Base-by-base conservation (phyloP, 352 stramenopile genomes). In the Pilasporangium apinafurcum region DNA sequence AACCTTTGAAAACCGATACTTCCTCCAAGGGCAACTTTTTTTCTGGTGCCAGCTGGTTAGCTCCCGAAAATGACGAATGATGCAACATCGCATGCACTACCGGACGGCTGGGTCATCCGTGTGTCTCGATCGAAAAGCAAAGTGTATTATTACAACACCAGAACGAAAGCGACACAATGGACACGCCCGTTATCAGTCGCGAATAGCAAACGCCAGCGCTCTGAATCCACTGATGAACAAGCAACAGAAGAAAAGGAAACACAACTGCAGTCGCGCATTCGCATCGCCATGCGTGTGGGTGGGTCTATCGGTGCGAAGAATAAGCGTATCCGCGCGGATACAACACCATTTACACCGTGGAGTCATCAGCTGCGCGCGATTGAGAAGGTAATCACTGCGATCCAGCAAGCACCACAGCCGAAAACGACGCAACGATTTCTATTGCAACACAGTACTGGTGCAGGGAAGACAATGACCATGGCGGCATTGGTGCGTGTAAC, bases 401-500 rank as follows among this genome's bases (percentile, higher is more conserved):
- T 90, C 37, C 45, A 79, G 25, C 28, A 53, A 24, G 36, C 48
- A 33, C 18, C 45, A 48, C 17, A 47, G 1, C 35, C 62, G 22
- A 49, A 56, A 20, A 29, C 17, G 3, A 28, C 48, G 41, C 57
- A 70, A 58, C 62, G 48, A 6, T 92, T 80, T 30, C 55, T 92
- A 28, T 47, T 92, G 9, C 81, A 92, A 46, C 81, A 92, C 54
- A 91, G 81, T 42, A 92, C 81, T 10, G 81, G 81, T 14, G 76
- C 78, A 22, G 81, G 81, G 52, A 92, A 92, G 54, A 89, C 77
- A 22, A 36, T 86, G 38, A 92, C 80, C 8, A 87, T 92, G 38
- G 75, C 74, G 5, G 77, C 75, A 10, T 40, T 87, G 34, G 68
- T 81, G 42, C 25, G 45, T 14, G 13, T 8, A 26, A 17, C 7